Conservation (phyloP, 352 stramenopile species). For the Pythium dissotocum region DNA sequence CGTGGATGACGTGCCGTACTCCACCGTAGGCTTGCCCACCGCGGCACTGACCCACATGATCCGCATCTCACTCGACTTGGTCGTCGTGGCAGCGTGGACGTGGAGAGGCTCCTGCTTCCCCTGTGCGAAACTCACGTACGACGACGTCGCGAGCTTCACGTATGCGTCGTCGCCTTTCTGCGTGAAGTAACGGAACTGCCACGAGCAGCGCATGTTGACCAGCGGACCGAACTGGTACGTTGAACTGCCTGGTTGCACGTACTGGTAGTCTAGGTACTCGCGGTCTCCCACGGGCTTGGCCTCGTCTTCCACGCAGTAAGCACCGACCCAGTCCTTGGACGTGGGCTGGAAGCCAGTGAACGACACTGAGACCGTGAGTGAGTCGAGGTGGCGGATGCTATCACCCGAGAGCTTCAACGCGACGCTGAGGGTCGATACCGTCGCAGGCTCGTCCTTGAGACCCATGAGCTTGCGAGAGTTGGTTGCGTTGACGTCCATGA, state of each 20-base stretch:
- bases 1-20: conserved; percentile 6
- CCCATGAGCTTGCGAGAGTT: not conserved
- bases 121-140: conserved; percentile 18
- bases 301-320: conserved; percentile 25
- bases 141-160: conserved; percentile 13
- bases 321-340: conserved; percentile 23
- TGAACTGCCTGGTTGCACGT: not conserved
- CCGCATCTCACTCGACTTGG: conserved; percentile 22
- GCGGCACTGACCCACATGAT: conserved; percentile 29
- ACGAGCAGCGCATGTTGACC: conserved; percentile 40
- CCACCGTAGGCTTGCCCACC: conserved; percentile 11
- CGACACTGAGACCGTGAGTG: not conserved
- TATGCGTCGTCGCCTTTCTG: not conserved
- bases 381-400: conserved; percentile 10
- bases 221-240: conserved; percentile 22
- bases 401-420: not conserved
- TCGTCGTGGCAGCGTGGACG: conserved; percentile 24
- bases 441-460: not conserved
- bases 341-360: not conserved
- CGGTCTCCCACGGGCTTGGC: not conserved
- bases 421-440: not conserved
- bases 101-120: conserved; percentile 26
- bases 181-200: conserved; percentile 36
- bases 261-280: conserved; percentile 23
- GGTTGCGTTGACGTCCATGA: not conserved